Conservation (phyloP, 352 stramenopile species). For the Phytophthora megakarya region DNA sequence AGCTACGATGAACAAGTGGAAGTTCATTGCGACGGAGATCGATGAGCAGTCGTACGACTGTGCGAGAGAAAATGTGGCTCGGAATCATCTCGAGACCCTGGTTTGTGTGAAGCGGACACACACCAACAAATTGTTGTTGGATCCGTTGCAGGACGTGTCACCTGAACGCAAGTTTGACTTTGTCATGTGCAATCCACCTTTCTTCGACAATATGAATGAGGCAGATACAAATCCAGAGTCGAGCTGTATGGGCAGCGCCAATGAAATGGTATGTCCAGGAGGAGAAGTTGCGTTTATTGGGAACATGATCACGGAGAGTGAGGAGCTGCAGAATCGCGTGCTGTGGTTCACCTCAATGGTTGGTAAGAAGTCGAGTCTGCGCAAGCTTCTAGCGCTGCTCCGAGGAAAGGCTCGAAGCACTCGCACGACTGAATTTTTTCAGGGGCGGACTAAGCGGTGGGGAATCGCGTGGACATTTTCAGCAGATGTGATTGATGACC, state of each 20-base stretch:
- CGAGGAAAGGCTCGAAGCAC: slow-evolving; percentile 77
- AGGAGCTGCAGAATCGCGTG: slow-evolving; percentile 72
- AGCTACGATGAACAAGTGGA: slow-evolving; percentile 85
- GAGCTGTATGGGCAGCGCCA: slow-evolving; percentile 71
- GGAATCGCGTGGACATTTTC: slow-evolving; percentile 94
- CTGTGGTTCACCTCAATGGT: slow-evolving; percentile 96
- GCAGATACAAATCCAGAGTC: slow-evolving; percentile 78
- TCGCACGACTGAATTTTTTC: slow-evolving; percentile 93
- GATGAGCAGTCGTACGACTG: slow-evolving; percentile 84
- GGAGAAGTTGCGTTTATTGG: slow-evolving; percentile 95
- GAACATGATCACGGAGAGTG: slow-evolving; percentile 93
- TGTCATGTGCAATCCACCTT: slow-evolving; percentile 97
- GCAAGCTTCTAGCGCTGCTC: slow-evolving; percentile 86
- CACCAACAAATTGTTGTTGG: slow-evolving; percentile 49
- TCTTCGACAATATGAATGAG: slow-evolving; percentile 88
- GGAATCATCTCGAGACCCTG: slow-evolving; percentile 82
- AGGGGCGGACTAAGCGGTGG: slow-evolving; percentile 93
- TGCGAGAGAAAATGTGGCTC: slow-evolving; percentile 85
- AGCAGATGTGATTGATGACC: slow-evolving; percentile 28
- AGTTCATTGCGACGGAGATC: slow-evolving; percentile 95
- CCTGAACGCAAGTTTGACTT: slow-evolving; percentile 76
- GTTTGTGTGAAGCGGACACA: slow-evolving; percentile 59
- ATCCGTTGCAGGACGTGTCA: slow-evolving; percentile 48
- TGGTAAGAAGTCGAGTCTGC: slow-evolving; percentile 92
- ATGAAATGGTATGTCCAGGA: slow-evolving; percentile 88